Evolutionary conservation across 345 rosid genomes (phyloP), one percentile per base, ranked within the genome.

Genomic region (Geranium rotundifolium): DNA sequence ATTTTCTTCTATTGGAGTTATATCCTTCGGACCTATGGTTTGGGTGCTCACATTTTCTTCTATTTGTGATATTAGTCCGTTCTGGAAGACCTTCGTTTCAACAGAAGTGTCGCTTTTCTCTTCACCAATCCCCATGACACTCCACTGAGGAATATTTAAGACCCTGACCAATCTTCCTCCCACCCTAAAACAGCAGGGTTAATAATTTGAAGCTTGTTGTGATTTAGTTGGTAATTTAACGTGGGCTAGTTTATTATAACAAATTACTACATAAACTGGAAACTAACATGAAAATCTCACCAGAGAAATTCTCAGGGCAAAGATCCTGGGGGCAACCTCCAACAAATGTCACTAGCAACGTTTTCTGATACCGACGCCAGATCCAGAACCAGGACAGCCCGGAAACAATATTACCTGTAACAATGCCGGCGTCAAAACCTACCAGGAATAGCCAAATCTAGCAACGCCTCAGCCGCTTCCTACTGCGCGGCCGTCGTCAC

Each of bases 111-210:
- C 67, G 29, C 52, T 64, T 61, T 55, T 55, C 56, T 46, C 71
- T 71, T 69, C 73, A 64, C n/a, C 1, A 29, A 56, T 0, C 59
- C 57, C 70, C 23, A 60, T 19, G 60, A 30, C 46, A 34, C 68
- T 64, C 69, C 18, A 41, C 67, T 60, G 65, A 46, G 59, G 61
- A 27, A 62, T 18, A 52, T 62, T 20, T 52, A 67, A 65, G 52
- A 59, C 60, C 57, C 54, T 58, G 68, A 23, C 57, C 69, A 69
- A 58, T 60, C 69, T 68, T 64, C 59, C 31, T 46, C 63, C 49
- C 78, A 65, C 20, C 49, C 71, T 63, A 14, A 46, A 3, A 14
- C 52, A 46, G 52, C 12, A 9, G 52, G 8, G 52, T 46, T 46
- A 46, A 46, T 9, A 12, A 46, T 46, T 14, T 34, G 41, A 46